Evolutionary conservation across 225 moss, liverwort and hornwort genomes (phyloP), one percentile per base, ranked within the genome.

Genomic region (Rhytidiadelphus loreus): DNA sequence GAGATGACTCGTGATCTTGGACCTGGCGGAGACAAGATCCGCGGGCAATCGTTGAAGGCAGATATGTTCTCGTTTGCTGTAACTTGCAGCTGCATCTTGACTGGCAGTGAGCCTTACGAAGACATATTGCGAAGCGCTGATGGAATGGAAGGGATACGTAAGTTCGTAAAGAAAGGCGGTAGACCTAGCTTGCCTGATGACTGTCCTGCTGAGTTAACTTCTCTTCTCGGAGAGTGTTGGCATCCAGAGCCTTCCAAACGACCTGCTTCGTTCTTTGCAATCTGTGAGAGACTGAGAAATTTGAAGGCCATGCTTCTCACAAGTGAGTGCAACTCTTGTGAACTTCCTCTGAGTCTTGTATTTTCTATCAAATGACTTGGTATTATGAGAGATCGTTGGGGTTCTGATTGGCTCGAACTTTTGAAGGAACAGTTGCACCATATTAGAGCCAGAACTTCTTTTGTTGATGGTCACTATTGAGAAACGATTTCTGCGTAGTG

Each of bases 71-170:
- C 82, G 3, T 90, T 90, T 26, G 86, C 68, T 19, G 41, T 90
- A 12, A 90, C 77, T 60, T 69, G 87, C 60, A 83, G 83, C 37
- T 87, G 16, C 33, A 82, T 90, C 46, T 83, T 90, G 83, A 90
- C 68, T n/a, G 83, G 90, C 2, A 9, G 6, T 30, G 76, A 77
- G 83, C 86, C 90, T 77, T 87, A 33, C 55, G 7, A 44, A 20
- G 64, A 69, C 2, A 66, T 24, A 13, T 2, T 18, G 50, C 50
- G 13, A 16, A 7, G 1, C 1, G 9, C 3, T 16, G 0, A 1
- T 50, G 84, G 71, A 57, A 18, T 75, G 60, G 13, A 28, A 14
- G 28, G 6, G 32, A 9, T 87, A 24, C 37, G 13, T 3, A 21
- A 80, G 5, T 75, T 57, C 2, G 59, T 87, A 9, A 61, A 52